Evolutionary conservation across 2,329 filamentous ascomycete species (phyloP), one percentile per base, ranked within the genome.

Genomic region (Alternaria sp.): DNA sequence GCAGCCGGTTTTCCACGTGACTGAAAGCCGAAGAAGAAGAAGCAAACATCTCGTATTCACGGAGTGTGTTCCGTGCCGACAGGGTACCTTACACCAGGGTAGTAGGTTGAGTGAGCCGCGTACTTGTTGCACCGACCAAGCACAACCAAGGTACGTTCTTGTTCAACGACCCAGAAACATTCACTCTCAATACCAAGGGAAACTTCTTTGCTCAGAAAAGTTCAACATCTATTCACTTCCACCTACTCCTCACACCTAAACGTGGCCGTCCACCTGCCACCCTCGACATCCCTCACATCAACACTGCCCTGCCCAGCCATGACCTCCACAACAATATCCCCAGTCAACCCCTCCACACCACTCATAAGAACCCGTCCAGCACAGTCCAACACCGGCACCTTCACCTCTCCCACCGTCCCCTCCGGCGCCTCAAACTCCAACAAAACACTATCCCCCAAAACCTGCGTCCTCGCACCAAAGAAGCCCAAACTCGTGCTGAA

Each of bases 401-500:
- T 61, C 1, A 77, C 63, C 42, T 71, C 69, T 4, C 75, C 73
- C 46, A n/a, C 67, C 1, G 73, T 77, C 3, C 70, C 73, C 39
- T 65, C 60, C 0, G 74, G 74, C 28, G 72, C 56, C 52, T 75
- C 68, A 56, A 77, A 73, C 11, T 67, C 65, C 24, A 74, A 53
- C 24, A 58, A 37, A n/a, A 69, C 45, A 4, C 62, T 61, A 3
- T 50, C 66, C 24, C 68, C 62, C 11, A 26, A 40, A 1, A 71
- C 21, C 40, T 63, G 49, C 2, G 69, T 73, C 57, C 67, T 73
- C 11, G 78, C 73, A 2, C 68, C 64, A 60, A 80, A 81, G 36
- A 66, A 66, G 0, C 79, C 79, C 36, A 79, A 41, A 7, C 58
- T 62, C 3, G 76, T 80, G 21, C 64, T 63, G 51, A 78, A 80